Evolutionary conservation across 2,329 filamentous ascomycete species (phyloP).

Genomic region (Sarocladium kiliense): DNA sequence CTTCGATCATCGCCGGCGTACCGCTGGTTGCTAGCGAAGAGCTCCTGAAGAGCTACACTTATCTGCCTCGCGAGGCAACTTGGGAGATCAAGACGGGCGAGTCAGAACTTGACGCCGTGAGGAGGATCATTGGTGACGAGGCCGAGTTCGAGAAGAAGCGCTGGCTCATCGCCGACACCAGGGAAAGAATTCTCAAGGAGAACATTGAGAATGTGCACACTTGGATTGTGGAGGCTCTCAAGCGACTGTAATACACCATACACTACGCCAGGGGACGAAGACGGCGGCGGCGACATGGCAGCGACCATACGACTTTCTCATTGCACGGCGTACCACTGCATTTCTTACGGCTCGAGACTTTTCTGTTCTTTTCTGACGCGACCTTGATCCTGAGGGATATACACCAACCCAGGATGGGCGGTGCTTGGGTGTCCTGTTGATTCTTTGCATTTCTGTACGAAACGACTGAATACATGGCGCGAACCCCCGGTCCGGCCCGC

Average conservation of each 20-base stretch:
- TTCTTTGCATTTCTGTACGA: background rate
- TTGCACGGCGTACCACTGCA: background rate
- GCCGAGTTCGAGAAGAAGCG: slow-evolving; percentile 17
- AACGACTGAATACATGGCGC: slow-evolving; percentile 2
- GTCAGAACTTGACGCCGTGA: slow-evolving; percentile 21
- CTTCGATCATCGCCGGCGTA: slow-evolving; percentile 21
- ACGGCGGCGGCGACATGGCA: background rate
- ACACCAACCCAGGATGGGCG: background rate
- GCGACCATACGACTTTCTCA: background rate
- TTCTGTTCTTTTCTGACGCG: background rate
- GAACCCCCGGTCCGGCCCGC: background rate
- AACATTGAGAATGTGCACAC: slow-evolving; percentile 17
- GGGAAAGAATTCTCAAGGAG: slow-evolving; percentile 13
- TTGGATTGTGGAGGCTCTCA: slow-evolving; percentile 12
- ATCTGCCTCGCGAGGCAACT: slow-evolving; percentile 18
- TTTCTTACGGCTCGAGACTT: background rate
- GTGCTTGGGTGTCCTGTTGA: background rate
- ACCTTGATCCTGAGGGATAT: background rate
- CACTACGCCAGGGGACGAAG: slow-evolving; percentile 11
- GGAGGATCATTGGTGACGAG: slow-evolving; percentile 18
- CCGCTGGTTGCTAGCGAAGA: slow-evolving; percentile 20
- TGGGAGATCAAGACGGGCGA: slow-evolving; percentile 19
- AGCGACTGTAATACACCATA: background rate
- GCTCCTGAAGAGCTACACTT: slow-evolving; percentile 20
- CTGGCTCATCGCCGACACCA: slow-evolving; percentile 3